Evolutionary conservation across 2,329 filamentous ascomycete species (phyloP).

Genomic region (Botryotinia globosa): DNA sequence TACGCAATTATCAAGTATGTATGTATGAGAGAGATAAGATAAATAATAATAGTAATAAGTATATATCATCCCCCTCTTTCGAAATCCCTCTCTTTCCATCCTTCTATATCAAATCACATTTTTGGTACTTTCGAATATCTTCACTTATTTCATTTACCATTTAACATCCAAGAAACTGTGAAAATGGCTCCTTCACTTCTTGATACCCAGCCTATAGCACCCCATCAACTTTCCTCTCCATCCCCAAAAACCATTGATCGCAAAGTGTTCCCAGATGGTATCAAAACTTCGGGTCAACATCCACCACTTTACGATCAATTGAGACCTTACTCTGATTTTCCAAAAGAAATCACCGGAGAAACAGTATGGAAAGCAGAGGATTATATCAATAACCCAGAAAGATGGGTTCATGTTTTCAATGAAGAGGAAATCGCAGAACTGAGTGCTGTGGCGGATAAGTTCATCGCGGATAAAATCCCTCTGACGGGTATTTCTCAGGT

Average conservation of each 20-base stretch:
- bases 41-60: not conserved
- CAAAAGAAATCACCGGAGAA: constrained; percentile 65
- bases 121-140: constrained; percentile 6
- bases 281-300: constrained; percentile 64
- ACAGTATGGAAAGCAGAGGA: constrained; percentile 65
- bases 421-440: constrained; percentile 66
- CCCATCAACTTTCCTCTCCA: constrained; percentile 26
- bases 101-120: not conserved
- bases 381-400: constrained; percentile 36
- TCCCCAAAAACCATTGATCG: constrained; percentile 28
- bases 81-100: not conserved
- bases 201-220: constrained; percentile 27
- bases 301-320: constrained; percentile 63
- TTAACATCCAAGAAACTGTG: not conserved
- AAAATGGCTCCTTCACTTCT: constrained; percentile 30
- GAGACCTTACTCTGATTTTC: constrained; percentile 67
- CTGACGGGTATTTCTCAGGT: constrained; percentile 69
- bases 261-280: constrained; percentile 39
- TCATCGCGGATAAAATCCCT: constrained; percentile 62
- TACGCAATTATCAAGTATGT: not conserved
- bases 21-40: constrained; percentile 7
- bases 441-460: constrained; percentile 63
- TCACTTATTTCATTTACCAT: not conserved
- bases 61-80: not conserved
- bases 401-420: constrained; percentile 71